Evolutionary conservation across 2,329 filamentous ascomycete species (phyloP), one percentile per base, ranked within the genome.

Genomic region (Mollisia scopiformis): DNA sequence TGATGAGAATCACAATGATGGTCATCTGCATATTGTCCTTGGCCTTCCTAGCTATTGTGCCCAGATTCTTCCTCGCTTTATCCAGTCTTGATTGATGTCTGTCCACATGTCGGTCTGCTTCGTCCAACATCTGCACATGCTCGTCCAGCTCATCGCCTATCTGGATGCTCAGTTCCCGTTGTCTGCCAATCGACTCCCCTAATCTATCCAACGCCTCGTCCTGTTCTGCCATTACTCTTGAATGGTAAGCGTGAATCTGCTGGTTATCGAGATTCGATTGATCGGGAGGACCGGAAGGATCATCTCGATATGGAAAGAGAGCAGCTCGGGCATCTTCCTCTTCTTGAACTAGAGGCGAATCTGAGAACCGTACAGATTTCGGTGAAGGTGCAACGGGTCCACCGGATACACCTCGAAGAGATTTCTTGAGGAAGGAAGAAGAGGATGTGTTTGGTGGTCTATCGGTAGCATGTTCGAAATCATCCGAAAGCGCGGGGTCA

Each of bases 121-220:
- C 94, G 74, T 97, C 94, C 30, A 99, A 81, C 81, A 99, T 82
- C 68, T 89, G 83, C 37, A 96, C 90, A 71, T 99, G 95, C 68
- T 88, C 89, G 70, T 98, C 95, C 35, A 99, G 82, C 81, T 99
- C 95, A 74, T 97, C 91, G 30, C 95, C 94, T 71, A 99, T 98
- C 79, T 95, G 92, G 79, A 97, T 96, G 73, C 90, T 93, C 63
- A 99, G 82, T 78, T 98, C 92, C 53, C 96, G 84, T 79, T 98
- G 95, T 39, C 95, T 86, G 3, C 91, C 85, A 68, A 99, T 97
- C 60, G 87, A 92, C 71, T 88, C 86, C n/a, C 93, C 92, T 3
- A 99, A 80, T 10, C 84, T 82, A 74, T 98, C 94, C n/a, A 99
- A 83, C 75, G 97, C 93, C 66, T 91, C 90, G 73, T 99, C 95